Evolutionary conservation across 2,329 filamentous ascomycete genomes (phyloP), one percentile per base, ranked within the genome.

Genomic region (Xylariomycetidae sp.): DNA sequence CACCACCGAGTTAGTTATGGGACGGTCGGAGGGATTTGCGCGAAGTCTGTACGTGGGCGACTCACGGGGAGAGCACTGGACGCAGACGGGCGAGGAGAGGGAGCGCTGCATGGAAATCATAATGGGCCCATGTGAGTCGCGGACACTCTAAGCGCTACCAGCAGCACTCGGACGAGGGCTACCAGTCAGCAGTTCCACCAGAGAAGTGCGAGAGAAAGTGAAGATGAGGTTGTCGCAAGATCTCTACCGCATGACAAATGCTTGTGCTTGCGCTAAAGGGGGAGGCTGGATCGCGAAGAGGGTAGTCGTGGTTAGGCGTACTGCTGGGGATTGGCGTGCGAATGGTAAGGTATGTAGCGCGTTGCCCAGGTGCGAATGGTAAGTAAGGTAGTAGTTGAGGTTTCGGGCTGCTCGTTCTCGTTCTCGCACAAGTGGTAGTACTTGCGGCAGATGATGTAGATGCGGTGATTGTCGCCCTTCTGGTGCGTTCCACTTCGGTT

Each of bases 31-130:
- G 32, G 44, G 43, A 34, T 14, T 39, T 19, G 19, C 19, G 22
- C 10, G 25, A 10, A 27, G 22, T 27, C 25, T 18, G 16, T 19
- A 18, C 27, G 35, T 29, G 29, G 42, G 30, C 38, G 45, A 80
- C 77, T 57, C 78, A 81, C 76, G 68, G 52, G 70, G 64, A 29
- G 26, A 29, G 15, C 71, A 64, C 52, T 69, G 66, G 46, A 69
- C 65, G 61, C 69, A 69, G 60, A 75, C 74, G 49, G 75, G 72
- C 58, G 76, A 79, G 46, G 77, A 79, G 43, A 72, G 64, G 44
- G 74, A 76, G 50, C 70, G 70, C 61, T 77, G 71, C 72, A 76
- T 75, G 60, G 72, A 70, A 56, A 73, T 71, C 70, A 76, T 76
- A 60, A 57, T 70, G 67, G 59, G 58, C 58, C 62, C 65, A 68